Conservation (phyloP, 192 early-diverging fungal genomes). For the Coemansia sp. region DNA sequence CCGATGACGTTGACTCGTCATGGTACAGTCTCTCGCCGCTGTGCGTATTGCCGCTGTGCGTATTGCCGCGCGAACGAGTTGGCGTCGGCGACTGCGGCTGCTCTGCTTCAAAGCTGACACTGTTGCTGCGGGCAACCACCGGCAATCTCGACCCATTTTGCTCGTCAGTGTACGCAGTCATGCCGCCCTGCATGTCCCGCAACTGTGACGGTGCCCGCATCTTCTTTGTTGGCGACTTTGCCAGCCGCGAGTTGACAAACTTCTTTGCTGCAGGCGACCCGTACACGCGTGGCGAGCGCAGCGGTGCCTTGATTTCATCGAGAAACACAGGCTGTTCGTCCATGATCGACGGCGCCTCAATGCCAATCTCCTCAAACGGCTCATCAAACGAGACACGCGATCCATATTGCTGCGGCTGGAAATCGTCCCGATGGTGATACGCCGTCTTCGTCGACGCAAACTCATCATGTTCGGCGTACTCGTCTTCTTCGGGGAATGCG, state of each 20-base stretch:
- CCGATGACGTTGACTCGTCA: conserved; percentile 2
- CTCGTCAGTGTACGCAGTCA: background rate
- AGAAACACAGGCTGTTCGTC: conserved; percentile 50
- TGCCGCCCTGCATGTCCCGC: conserved; percentile 11
- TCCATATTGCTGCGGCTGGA: conserved; percentile 7
- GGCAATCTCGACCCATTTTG: conserved; percentile 8
- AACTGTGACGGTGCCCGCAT: conserved; percentile 5
- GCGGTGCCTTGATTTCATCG: conserved; percentile 26
- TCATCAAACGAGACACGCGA: conserved; percentile 38
- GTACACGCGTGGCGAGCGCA: conserved; percentile 28
- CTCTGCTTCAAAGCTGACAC: conserved; percentile 14
- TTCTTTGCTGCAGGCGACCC: conserved; percentile 48
- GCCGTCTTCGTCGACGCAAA: conserved; percentile 16
- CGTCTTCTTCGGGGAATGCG: conserved; percentile 40
- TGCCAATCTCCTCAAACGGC: conserved; percentile 21
- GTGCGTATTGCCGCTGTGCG: conserved; percentile 31
- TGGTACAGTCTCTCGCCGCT: conserved; percentile 2
- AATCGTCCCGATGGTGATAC: conserved; percentile 4
- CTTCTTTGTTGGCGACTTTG: conserved; percentile 24
- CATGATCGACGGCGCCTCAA: conserved; percentile 28
- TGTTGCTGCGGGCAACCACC: conserved; percentile 21
- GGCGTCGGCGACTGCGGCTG: conserved; percentile 25
- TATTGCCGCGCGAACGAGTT: conserved; percentile 10
- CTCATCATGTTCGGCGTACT: conserved; percentile 31
- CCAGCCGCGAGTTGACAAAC: conserved; percentile 42